phyloP scores from a whole-genome alignment of 2,329 filamentous ascomycete species.

The Fusarium sp. region DNA sequence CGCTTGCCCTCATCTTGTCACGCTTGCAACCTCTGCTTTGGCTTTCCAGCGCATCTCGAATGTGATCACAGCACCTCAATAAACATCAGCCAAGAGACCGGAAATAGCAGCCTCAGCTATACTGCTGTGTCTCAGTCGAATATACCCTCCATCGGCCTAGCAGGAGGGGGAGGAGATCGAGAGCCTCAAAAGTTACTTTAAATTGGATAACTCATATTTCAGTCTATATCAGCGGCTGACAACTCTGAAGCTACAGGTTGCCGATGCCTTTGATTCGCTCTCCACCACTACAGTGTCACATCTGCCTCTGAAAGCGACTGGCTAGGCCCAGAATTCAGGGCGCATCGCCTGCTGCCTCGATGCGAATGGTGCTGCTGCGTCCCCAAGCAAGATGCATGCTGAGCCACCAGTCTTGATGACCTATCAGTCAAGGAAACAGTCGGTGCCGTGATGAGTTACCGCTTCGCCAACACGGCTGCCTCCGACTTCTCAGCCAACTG shows the following conservation, averaged over 20 bases:
- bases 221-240: conserved; percentile 38
- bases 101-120: conserved; percentile 19
- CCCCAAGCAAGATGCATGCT: conserved; percentile 28
- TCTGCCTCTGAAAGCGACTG: conserved; percentile 14
- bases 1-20: conserved; percentile 38
- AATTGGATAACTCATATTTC: conserved; percentile 22
- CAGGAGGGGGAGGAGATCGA: conserved; percentile 12
- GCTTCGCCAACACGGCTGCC: conserved; percentile 22
- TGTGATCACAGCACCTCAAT: conserved; percentile 21
- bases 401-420: conserved; percentile 23
- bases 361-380: conserved; percentile 43
- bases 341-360: conserved; percentile 26
- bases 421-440: conserved; percentile 24
- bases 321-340: conserved; percentile 22
- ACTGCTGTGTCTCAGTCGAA: conserved; percentile 11
- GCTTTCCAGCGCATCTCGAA: conserved; percentile 23
- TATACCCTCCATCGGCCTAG: conserved; percentile 41
- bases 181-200: conserved; percentile 24
- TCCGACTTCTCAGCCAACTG: neutral
- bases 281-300: conserved; percentile 24
- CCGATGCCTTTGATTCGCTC: conserved; percentile 29
- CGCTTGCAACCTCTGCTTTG: conserved; percentile 28
- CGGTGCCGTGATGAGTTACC: conserved; percentile 13
- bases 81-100: conserved; percentile 23
- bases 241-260: conserved; percentile 20